A percentile compares a stretch with the other conserved stretches of the same genome.
phyloP scores from a whole-genome alignment of 805 yeast species.

The Suhomyces sp. region DNA sequence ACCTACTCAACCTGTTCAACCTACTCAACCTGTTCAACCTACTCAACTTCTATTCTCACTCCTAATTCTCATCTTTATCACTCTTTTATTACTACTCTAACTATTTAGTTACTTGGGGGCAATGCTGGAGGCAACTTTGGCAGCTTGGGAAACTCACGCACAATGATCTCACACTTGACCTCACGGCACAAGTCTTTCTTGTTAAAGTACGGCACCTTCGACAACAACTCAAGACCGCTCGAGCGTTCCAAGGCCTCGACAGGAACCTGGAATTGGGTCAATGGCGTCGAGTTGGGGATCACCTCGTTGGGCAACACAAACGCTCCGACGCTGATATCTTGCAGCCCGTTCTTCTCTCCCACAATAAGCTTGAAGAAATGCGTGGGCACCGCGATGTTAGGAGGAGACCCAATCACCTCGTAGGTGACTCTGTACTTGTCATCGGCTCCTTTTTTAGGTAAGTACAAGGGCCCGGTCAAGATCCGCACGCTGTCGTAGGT shows the following conservation, averaged over 20 bases:
- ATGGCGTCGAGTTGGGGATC: slow-evolving; percentile 67
- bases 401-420: slow-evolving; percentile 96
- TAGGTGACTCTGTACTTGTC: slow-evolving; percentile 83
- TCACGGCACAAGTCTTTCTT: slow-evolving; percentile 74
- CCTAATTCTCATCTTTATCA: not conserved
- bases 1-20: too few relatives aligned
- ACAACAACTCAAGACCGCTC: slow-evolving; percentile 78
- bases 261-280: slow-evolving; percentile 81
- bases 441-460: slow-evolving; percentile 76
- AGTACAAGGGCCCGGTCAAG: slow-evolving; percentile 89
- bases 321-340: slow-evolving; percentile 73
- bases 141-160: slow-evolving; percentile 70
- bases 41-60: too few relatives aligned
- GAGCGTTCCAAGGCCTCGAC: slow-evolving; percentile 84
- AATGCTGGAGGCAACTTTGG: slow-evolving; percentile 16
- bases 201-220: slow-evolving; percentile 55
- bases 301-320: slow-evolving; percentile 89
- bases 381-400: slow-evolving; percentile 94
- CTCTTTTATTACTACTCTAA: too few relatives aligned
- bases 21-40: too few relatives aligned
- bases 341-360: slow-evolving; percentile 57
- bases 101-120: slow-evolving; percentile 6
- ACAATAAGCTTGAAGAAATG: slow-evolving; percentile 91
- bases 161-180: slow-evolving; percentile 72
- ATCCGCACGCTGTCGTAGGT: slow-evolving; percentile 74